Base-by-base conservation (phyloP, 2,329 filamentous ascomycete genomes). In the Emergomyces pasteurianus region DNA sequence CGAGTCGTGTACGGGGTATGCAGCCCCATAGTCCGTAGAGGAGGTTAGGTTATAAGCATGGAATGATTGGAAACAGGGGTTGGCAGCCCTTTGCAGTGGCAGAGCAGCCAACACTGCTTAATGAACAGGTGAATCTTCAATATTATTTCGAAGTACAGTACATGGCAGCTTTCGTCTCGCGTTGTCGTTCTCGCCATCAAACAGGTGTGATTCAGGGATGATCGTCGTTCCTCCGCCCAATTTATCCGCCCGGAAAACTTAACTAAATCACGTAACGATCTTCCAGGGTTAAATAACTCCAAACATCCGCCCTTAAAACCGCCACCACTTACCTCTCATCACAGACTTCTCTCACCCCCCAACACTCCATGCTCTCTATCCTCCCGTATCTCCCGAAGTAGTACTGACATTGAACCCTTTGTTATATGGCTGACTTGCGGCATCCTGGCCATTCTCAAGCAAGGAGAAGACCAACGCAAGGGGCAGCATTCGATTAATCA, bases 391-490 rank as follows among this genome's bases (percentile, higher is more conserved):
- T 5, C 36, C 54, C 34, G 23, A 42, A 57, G 36, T 18, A n/a
- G 36, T 26, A n/a, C 38, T 43, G 14, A 28, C 21, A 31, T 46
- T 12, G 14, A 28, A 9, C 18, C 23, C 40, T 16, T 23, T 57
- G n/a, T 57, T 57, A 26, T 43, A 58, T 58, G 57, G 57, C 57
- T 36, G 57, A 1, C 42, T 28, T 58, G 43, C 23, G 42, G 26
- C 50, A 47, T 18, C 26, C 18, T 36, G 28, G 12, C n/a, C n/a
- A 38, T 58, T 31, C 42, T 28, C 57, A 36, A 21, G 38, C 55
- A 58, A 47, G 28, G 57, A 58, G 46, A 34, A 58, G 46, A 49
- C n/a, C 21, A 58, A 36, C 57, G 42, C 42, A 43, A 58, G 57
- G 46, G 46, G 43, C 57, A 58, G 42, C 42, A 49, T 50, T 26